A percentile compares a stretch with the other conserved stretches of the same genome.
These are phyloP conservation scores for Scenedesmus sp. DNA, from an alignment of 163 green algal genomes.

Conservation along the genomic window DNA sequence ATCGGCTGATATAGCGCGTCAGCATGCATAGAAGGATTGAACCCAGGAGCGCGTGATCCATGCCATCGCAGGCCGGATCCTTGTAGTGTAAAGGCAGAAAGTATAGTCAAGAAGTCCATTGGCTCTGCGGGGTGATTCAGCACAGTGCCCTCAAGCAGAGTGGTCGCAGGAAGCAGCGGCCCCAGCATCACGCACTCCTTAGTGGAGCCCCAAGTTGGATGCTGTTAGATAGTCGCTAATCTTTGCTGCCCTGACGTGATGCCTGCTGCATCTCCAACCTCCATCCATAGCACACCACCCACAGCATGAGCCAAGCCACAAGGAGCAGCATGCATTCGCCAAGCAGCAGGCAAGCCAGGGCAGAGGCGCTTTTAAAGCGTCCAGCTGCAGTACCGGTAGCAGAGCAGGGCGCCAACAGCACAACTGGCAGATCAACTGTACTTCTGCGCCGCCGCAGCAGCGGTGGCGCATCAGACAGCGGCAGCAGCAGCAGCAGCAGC, in stretches of 20 bases:
- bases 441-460: slow-evolving; percentile 42
- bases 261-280: not conserved
- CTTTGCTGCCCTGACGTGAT: not conserved
- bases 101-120: not conserved
- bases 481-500: not conserved
- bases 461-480: slow-evolving; percentile 17
- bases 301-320: not conserved
- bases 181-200: not conserved
- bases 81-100: not conserved
- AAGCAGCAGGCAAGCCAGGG: slow-evolving; percentile 8
- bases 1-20: slow-evolving; percentile 16
- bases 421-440: slow-evolving; percentile 1
- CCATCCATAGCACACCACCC: not conserved
- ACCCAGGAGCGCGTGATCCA: not conserved
- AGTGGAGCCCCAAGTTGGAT: not conserved
- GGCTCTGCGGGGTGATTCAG: not conserved
- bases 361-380: not conserved
- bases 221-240: not conserved
- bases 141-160: not conserved
- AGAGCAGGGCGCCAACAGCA: slow-evolving; percentile 27
- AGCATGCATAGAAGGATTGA: not conserved
- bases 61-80: not conserved
- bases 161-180: not conserved
- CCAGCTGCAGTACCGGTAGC: not conserved
- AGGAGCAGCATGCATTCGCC: slow-evolving; percentile 25